Base-by-base conservation (phyloP, 164 flowering plant species). In the Houttuynia cordata region DNA sequence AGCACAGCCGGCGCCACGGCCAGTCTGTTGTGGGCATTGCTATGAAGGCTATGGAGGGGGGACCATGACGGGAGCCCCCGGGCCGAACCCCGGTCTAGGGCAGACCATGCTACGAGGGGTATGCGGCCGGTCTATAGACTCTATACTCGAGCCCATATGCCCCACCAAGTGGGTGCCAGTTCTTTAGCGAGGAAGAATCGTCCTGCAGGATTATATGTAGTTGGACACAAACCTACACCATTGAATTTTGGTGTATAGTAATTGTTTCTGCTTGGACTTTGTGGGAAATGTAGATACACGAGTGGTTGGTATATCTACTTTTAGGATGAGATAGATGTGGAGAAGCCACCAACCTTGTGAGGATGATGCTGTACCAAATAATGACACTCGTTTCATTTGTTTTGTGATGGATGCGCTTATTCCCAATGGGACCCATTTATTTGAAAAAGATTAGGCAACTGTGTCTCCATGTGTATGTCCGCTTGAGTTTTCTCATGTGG, bases 111-210 rank as follows among this genome's bases (percentile, higher is more conserved):
- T 57, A 57, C 45, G 45, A 57, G 19, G 41, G 59, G 0, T 18
- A 34, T 45, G 59, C n/a, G 41, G 59, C 39, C 59, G 42, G 59
- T 7, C 45, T 24, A n/a, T n/a, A n/a, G n/a, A n/a, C n/a, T n/a
- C n/a, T n/a, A 18, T 62, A 57, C 65, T 53, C 40, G 17, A 8
- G 37, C 23, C 10, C 51, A 13, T 45, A 24, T 3, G 54, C 23
- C 59, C 59, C 41, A 17, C 59, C 39, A 8, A 18, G 60, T 49
- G 24, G 54, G 8, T 53, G 53, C 19, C 24, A 7, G 0, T 65
- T 59, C 63, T 59, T 65, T 41, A 65, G 63, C 53, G 68, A 65
- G 19, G 59, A 65, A n/a, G 63, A 65, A 37, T 23, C 57, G 4
- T 9, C 24, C 19, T 65, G 68, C 59, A 41, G 30, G 25, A 50